These are phyloP conservation scores for Pseudopithomyces maydicus DNA, from an alignment of 2,329 filamentous ascomycete species.

Conservation along the genomic window DNA sequence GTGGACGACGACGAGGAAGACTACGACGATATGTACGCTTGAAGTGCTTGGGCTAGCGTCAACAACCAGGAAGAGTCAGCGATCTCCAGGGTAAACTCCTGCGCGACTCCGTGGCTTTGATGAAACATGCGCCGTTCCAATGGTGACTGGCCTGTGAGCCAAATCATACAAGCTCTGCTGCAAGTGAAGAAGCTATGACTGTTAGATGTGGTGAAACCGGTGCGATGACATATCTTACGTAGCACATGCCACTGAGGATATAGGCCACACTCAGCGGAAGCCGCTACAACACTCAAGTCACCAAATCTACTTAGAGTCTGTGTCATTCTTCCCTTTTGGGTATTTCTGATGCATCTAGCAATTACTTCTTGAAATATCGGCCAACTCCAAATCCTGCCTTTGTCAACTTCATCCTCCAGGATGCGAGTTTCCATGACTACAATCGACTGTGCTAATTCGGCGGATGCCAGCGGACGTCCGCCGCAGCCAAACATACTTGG, in stretches of 20 bases:
- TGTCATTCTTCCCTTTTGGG: not conserved
- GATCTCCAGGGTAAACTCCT: not conserved
- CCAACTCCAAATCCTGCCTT: not conserved
- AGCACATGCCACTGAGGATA: not conserved
- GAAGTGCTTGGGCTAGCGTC: conserved; percentile 9
- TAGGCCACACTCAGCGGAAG: not conserved
- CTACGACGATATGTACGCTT: conserved; percentile 58
- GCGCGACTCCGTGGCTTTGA: not conserved
- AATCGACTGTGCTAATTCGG: not conserved
- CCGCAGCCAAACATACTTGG: not conserved
- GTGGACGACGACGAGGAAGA: conserved; percentile 58
- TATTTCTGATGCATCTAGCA: not conserved
- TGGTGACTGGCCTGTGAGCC: not conserved
- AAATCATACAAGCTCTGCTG: not conserved
- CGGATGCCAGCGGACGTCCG: not conserved
- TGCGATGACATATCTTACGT: not conserved
- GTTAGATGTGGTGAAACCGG: not conserved
- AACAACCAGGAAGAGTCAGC: not conserved
- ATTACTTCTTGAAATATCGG: not conserved
- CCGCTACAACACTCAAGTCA: not conserved
- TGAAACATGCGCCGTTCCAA: not conserved
- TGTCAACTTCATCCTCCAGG: too few relatives aligned
- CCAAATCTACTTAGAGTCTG: not conserved
- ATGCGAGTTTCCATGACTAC: not conserved
- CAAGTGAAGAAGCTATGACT: not conserved